phyloP scores from a whole-genome alignment of 2,329 filamentous ascomycete species.

The Rhinocladiella mackenziei region DNA sequence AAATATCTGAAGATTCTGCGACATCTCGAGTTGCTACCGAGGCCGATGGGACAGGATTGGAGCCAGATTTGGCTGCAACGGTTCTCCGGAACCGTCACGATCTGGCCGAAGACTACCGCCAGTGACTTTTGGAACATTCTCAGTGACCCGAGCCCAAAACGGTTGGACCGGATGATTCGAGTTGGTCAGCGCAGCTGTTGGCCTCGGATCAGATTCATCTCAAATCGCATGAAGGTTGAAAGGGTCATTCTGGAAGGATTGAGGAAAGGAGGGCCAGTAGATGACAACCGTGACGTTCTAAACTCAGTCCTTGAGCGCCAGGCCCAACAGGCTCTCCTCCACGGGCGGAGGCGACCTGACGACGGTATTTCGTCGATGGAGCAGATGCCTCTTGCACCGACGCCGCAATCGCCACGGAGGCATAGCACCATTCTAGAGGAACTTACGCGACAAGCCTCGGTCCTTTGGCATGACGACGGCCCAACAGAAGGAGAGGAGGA shows the following conservation, averaged over 20 bases:
- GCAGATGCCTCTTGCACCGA: conserved; percentile 1
- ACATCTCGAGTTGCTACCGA: conserved; percentile 84
- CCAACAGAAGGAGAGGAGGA: conserved; percentile 41
- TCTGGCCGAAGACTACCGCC: conserved; percentile 79
- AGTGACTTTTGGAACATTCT: conserved; percentile 85
- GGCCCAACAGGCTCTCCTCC: conserved; percentile 18
- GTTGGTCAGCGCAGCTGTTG: conserved; percentile 86
- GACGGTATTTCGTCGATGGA: conserved; percentile 16
- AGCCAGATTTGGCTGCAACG: conserved; percentile 92
- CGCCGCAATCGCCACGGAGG: conserved; percentile 13
- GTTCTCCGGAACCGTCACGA: conserved; percentile 90
- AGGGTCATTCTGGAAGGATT: conserved; percentile 58
- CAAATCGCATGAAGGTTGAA: conserved; percentile 82
- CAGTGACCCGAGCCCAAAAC: conserved; percentile 69
- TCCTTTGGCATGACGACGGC: conserved; percentile 47
- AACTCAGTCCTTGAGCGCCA: conserved; percentile 20
- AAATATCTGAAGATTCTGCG: conserved; percentile 97
- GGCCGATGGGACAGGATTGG: conserved; percentile 93
- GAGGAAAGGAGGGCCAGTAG: conserved; percentile 32
- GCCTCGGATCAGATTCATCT: conserved; percentile 86
- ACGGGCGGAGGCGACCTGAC: conserved; percentile 15
- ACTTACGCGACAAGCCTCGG: conserved; percentile 44
- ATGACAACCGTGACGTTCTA: conserved; percentile 29
- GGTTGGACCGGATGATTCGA: conserved; percentile 82
- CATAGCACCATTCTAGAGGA: conserved; percentile 40